These are phyloP conservation scores for Botryococcus braunii DNA, from an alignment of 163 green algal species.

Conservation along the genomic window DNA sequence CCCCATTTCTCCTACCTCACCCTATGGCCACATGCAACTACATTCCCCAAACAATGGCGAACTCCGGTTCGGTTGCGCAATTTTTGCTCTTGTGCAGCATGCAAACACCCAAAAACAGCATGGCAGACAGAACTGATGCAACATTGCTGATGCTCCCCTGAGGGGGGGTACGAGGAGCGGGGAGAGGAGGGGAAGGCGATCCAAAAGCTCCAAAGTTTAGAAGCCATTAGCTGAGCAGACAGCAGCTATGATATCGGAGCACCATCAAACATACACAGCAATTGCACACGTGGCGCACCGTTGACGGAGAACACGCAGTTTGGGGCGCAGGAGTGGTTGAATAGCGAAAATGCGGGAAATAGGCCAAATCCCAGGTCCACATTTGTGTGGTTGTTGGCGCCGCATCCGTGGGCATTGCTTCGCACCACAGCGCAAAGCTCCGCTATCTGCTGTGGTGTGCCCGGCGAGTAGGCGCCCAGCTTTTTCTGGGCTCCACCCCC, in stretches of 20 bases:
- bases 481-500: no score
- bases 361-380: conserved; percentile 13
- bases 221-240: not conserved
- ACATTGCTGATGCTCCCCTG: not conserved
- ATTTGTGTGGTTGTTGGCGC: conserved; percentile 7
- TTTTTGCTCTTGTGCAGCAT: no score
- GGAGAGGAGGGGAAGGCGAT: not conserved
- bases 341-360: conserved; percentile 22
- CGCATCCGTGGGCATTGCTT: conserved; percentile 16
- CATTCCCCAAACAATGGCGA: no score
- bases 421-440: conserved; percentile 10
- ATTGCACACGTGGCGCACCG: not conserved
- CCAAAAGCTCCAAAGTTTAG: not conserved
- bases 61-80: no score
- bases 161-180: not conserved
- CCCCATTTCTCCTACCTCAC: no score
- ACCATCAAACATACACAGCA: no score
- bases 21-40: no score
- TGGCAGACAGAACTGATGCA: not conserved
- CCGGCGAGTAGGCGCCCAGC: no score
- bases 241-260: no score
- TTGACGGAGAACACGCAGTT: conserved; percentile 10
- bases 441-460: no score
- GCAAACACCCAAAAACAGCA: no score
- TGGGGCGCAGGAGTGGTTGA: conserved; percentile 27